phyloP scores from a whole-genome alignment of 441 rosid species.

The Croton laevigatus region DNA sequence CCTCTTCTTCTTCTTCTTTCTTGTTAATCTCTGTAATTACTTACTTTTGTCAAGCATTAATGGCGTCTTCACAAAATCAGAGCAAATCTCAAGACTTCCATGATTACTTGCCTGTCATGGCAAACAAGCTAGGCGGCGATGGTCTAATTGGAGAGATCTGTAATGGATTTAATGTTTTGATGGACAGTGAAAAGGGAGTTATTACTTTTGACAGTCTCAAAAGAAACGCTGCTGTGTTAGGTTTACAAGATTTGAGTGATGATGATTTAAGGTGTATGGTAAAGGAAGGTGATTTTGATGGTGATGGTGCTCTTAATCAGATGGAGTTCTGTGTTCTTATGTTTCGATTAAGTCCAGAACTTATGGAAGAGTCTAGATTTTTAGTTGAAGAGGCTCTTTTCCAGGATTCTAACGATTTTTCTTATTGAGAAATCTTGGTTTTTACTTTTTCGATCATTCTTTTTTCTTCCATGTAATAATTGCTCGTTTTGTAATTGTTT shows the following conservation, averaged over 20 bases:
- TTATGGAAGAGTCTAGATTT: conserved; percentile 54
- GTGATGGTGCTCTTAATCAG: conserved; percentile 53
- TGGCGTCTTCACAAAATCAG: conserved; percentile 26
- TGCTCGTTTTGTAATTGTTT: background rate
- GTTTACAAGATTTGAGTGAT: conserved; percentile 47
- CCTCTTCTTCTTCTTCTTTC: background rate
- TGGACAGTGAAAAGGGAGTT: conserved; percentile 48
- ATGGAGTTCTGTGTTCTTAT: conserved; percentile 64
- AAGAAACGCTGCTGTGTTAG: conserved; percentile 45
- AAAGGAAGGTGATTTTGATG: conserved; percentile 58
- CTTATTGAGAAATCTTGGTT: background rate
- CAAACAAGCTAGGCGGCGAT: conserved; percentile 58
- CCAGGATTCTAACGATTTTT: conserved; percentile 33
- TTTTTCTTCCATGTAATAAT: conserved; percentile 5
- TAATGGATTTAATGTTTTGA: conserved; percentile 52
- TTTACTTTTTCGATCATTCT: background rate
- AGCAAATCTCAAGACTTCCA: conserved; percentile 30
- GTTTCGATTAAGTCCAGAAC: conserved; percentile 64
- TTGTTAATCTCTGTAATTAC: background rate
- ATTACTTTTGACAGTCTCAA: conserved; percentile 56
- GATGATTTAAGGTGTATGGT: conserved; percentile 52
- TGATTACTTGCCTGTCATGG: conserved; percentile 55
- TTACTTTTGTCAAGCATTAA: background rate
- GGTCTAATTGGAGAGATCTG: conserved; percentile 55
- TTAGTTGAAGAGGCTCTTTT: conserved; percentile 42